Base-by-base conservation (phyloP, 148 eudicot genomes). In the Agrostemma githago region DNA sequence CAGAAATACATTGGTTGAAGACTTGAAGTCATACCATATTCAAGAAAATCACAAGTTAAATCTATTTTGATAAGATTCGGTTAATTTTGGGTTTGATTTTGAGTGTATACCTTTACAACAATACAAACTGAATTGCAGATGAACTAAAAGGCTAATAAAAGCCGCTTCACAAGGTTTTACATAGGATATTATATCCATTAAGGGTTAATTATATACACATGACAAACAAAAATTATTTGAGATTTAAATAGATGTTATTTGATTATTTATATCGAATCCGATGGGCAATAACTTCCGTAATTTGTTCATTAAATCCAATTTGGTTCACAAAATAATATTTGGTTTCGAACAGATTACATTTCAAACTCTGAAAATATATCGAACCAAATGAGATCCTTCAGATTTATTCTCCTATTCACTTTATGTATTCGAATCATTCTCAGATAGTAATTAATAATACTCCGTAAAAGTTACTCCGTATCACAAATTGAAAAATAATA, bases 161-260 rank as follows among this genome's bases (percentile, higher is more conserved):
- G 17, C 12, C 14, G 41, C 7, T 4, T 37, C 56, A 53, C 1
- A 37, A 56, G 8, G 58, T 39, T n/a, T 39, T n/a, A 9, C 44
- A 72, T 14, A 10, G 21, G 74, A 71, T 57, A 16, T 38, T 6
- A 40, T 71, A 71, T 34, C 64, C 63, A 71, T 38, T 56, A 38
- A 8, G 42, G 63, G 64, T 57, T 54, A 14, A 14, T 70, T 54
- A 26, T 54, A 4, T 26, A 53, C 21, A 53, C 10, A 43, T 16
- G 20, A 70, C 9, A 15, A n/a, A 40, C 26, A 6, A 19, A 20
- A 10, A 44, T 68, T 20, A 9, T 46, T 54, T 59, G 5, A 54
- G n/a, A 57, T 60, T 60, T 20, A 3, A 41, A 43, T 14, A 40
- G 53, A 72, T 58, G 15, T 6, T 34, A 38, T 54, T 21, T 39